Percentiles rank a stretch among this genome's conserved stretches.
These are phyloP conservation scores for Ottelia alismoides DNA, from an alignment of 106 monocot genomes.

Conservation along the genomic window DNA sequence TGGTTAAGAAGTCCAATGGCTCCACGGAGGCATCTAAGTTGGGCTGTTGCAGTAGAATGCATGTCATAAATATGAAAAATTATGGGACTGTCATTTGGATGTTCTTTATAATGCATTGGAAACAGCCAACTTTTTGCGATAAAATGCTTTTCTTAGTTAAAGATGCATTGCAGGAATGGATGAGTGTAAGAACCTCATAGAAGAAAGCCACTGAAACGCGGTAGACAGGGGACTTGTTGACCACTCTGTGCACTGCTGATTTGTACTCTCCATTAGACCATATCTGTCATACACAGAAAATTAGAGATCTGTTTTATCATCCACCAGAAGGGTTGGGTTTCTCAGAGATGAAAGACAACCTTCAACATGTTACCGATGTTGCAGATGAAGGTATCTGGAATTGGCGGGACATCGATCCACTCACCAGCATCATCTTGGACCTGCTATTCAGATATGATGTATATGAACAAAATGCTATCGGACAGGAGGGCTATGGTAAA, in stretches of 20 bases:
- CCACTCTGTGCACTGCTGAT: slow-evolving; percentile 64
- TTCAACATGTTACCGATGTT: slow-evolving; percentile 92
- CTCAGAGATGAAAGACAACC: slow-evolving; percentile 17
- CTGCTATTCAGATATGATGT: too few relatives aligned
- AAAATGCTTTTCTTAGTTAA: background rate
- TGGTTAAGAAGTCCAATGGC: slow-evolving; percentile 3
- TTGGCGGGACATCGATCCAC: slow-evolving; percentile 55
- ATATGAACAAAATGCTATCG: too few relatives aligned
- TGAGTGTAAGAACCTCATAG: too few relatives aligned
- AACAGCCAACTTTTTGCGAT: too few relatives aligned
- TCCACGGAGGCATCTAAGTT: slow-evolving; percentile 4
- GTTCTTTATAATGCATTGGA: too few relatives aligned
- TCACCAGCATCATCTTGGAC: slow-evolving; percentile 65
- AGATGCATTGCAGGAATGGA: too few relatives aligned
- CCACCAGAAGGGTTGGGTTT: background rate
- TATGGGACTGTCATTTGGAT: too few relatives aligned
- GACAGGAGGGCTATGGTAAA: too few relatives aligned
- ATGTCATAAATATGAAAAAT: too few relatives aligned
- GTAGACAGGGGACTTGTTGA: slow-evolving; percentile 62
- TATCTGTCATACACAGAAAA: slow-evolving; percentile 12
- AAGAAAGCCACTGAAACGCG: slow-evolving; percentile 71
- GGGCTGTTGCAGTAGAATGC: background rate
- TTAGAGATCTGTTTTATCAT: background rate
- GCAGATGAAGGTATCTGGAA: slow-evolving; percentile 76
- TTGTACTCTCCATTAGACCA: slow-evolving; percentile 69